Evolutionary conservation across 75 land plant genomes (phyloP).

Genomic region (Picea sitchensis): DNA sequence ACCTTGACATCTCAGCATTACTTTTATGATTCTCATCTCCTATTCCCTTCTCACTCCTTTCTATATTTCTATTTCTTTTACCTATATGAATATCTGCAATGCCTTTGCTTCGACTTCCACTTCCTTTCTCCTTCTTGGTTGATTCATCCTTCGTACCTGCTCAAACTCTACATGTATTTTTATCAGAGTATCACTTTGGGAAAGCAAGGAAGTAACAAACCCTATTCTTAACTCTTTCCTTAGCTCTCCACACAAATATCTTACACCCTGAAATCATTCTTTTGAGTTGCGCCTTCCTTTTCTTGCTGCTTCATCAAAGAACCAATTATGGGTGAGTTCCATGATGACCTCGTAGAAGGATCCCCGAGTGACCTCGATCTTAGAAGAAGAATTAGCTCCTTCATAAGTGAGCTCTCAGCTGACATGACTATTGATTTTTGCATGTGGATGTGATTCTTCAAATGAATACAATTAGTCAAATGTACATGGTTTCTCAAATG

Average conservation of each 20-base stretch:
- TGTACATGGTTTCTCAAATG: conserved; percentile 78
- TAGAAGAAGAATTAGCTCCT: conserved; percentile 72
- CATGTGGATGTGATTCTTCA: conserved; percentile 23
- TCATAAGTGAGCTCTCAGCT: conserved; percentile 63
- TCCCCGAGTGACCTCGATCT: conserved; percentile 72
- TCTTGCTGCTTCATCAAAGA: conserved; percentile 12
- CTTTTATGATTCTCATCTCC: conserved; percentile 20
- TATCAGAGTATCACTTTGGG: conserved; percentile 13
- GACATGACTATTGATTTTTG: conserved; percentile 44
- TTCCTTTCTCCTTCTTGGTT: conserved; percentile 11
- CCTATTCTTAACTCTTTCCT: conserved; percentile 19
- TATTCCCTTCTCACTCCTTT: conserved; percentile 19
- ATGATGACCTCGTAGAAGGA: conserved; percentile 76
- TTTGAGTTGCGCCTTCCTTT: conserved; percentile 32
- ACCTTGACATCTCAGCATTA: conserved; percentile 10
- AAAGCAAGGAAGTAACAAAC: conserved; percentile 22
- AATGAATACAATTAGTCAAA: conserved; percentile 89
- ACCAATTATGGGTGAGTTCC: conserved; percentile 40
- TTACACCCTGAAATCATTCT: conserved; percentile 24
- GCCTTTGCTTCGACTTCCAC: neutral
- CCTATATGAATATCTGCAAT: neutral
- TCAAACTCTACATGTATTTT: no score
- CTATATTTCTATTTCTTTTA: conserved; percentile 6
- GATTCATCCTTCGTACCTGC: no score
- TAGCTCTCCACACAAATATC: conserved; percentile 33